Percentiles rank a stretch among this genome's conserved stretches.
phyloP scores from a whole-genome alignment of 352 stramenopile species.

The Globisporangium yorkense region DNA sequence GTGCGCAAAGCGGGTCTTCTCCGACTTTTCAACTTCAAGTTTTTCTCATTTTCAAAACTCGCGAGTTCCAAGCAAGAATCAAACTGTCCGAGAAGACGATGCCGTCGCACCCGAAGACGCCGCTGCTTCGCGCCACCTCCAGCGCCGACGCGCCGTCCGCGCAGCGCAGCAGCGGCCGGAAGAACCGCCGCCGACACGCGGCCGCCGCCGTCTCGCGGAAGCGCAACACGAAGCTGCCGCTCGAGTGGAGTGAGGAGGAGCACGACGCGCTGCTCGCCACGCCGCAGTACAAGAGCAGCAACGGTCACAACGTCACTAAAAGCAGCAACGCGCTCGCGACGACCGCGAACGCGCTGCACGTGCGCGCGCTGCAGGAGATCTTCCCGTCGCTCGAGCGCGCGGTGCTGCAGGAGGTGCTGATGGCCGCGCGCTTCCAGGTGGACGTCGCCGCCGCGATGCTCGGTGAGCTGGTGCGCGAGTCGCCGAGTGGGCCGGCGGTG shows the following conservation, averaged over 20 bases:
- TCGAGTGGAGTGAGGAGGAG: constrained; percentile 8
- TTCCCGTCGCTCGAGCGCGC: constrained; percentile 44
- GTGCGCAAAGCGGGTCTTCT: background rate
- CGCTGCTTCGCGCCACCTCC: background rate
- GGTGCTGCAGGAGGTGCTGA: constrained; percentile 52
- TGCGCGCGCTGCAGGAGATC: constrained; percentile 45
- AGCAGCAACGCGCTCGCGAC: constrained; percentile 19
- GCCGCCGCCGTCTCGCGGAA: background rate
- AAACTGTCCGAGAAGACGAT: background rate
- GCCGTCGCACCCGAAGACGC: background rate
- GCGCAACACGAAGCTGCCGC: background rate
- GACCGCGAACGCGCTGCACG: constrained; percentile 29
- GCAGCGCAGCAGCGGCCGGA: background rate
- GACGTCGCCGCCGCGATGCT: constrained; percentile 61
- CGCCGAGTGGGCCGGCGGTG: background rate
- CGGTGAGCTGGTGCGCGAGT: constrained; percentile 36
- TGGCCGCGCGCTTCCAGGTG: constrained; percentile 58
- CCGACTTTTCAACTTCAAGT: background rate
- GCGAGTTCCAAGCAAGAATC: too few species aligned
- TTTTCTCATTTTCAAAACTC: background rate
- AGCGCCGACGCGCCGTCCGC: too few species aligned
- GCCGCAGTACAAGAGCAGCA: constrained; percentile 9
- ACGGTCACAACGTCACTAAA: constrained; percentile 11
- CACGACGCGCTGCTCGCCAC: constrained; percentile 13
- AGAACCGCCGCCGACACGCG: background rate